These are phyloP conservation scores for Cytospora paraplurivora DNA, from an alignment of 2,329 filamentous ascomycete genomes.

Conservation along the genomic window DNA sequence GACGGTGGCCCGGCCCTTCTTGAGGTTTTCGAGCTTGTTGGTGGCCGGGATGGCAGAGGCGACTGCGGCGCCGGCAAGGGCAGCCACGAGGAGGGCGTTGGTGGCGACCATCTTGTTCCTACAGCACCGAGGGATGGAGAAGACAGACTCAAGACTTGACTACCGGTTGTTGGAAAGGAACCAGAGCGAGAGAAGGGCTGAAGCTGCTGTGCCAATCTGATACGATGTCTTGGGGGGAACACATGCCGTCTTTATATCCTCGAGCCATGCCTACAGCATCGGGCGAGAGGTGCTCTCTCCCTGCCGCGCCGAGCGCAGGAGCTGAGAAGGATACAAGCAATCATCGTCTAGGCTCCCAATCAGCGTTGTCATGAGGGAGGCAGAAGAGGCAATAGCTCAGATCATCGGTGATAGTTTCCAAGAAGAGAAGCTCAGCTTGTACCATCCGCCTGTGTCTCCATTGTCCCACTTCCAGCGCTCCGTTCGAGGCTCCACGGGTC, in stretches of 20 bases:
- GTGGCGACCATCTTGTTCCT: conserved; percentile 25
- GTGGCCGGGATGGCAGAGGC: conserved; percentile 26
- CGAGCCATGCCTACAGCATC: not conserved
- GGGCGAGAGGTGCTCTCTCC: not conserved
- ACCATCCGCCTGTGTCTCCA: not conserved
- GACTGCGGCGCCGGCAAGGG: conserved; percentile 26
- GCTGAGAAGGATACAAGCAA: not conserved
- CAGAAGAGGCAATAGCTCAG: not conserved
- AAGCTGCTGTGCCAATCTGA: conserved; percentile 15
- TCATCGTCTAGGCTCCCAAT: conserved; percentile 12
- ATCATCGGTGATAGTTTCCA: not conserved
- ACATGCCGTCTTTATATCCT: conserved; percentile 8
- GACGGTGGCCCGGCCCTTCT: conserved; percentile 27
- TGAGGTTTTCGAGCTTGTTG: conserved; percentile 19
- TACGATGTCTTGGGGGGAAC: not conserved
- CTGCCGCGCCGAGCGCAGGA: conserved; percentile 2
- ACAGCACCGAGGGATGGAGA: not conserved
- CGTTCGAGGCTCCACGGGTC: not conserved
- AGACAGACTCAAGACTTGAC: not conserved
- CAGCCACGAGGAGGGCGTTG: conserved; percentile 27
- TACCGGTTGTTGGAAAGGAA: not conserved
- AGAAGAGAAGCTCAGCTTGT: conserved; percentile 10
- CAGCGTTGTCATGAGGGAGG: not conserved
- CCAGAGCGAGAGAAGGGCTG: conserved; percentile 11
- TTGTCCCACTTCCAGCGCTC: conserved; percentile 1